Conservation (phyloP, 75 land plant genomes). For the Cunninghamia lanceolata region DNA sequence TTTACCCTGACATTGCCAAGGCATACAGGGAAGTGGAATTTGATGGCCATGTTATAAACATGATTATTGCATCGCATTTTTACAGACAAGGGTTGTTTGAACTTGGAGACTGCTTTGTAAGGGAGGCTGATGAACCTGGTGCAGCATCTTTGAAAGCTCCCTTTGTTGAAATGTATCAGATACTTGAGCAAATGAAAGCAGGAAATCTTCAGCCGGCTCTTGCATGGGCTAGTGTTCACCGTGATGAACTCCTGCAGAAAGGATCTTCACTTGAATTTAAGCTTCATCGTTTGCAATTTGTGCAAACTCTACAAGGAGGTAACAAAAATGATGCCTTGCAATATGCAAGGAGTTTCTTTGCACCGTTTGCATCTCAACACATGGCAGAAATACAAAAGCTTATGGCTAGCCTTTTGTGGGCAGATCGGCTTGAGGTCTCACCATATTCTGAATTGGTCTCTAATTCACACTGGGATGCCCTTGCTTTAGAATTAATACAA, state of each 20-base stretch:
- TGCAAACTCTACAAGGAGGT: constrained; percentile 68
- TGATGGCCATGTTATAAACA: constrained; percentile 63
- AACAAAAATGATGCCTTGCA: constrained; percentile 51
- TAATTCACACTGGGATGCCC: constrained; percentile 64
- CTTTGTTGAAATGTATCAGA: constrained; percentile 73
- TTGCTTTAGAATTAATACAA: constrained; percentile 63
- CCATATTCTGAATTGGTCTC: constrained; percentile 81
- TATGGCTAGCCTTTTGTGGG: constrained; percentile 69
- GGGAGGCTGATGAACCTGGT: constrained; percentile 61
- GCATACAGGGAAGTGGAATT: constrained; percentile 84
- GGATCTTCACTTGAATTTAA: constrained; percentile 76
- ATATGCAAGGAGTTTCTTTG: constrained; percentile 61
- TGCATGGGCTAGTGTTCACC: constrained; percentile 59
- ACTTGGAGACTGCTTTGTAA: constrained; percentile 73
- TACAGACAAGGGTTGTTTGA: constrained; percentile 83
- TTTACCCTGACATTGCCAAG: constrained; percentile 70
- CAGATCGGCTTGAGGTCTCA: constrained; percentile 55
- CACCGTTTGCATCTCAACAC: constrained; percentile 61
- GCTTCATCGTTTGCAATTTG: constrained; percentile 77
- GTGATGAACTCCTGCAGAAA: constrained; percentile 47
- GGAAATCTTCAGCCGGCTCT: constrained; percentile 79
- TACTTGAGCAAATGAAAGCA: constrained; percentile 56
- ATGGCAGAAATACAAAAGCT: constrained; percentile 75
- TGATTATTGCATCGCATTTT: constrained; percentile 76
- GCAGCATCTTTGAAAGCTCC: constrained; percentile 48